Percentiles rank a stretch among this genome's conserved stretches.
These are phyloP conservation scores for Pestalotiopsis sp. DNA, from an alignment of 2,329 filamentous ascomycete species.

Conservation along the genomic window DNA sequence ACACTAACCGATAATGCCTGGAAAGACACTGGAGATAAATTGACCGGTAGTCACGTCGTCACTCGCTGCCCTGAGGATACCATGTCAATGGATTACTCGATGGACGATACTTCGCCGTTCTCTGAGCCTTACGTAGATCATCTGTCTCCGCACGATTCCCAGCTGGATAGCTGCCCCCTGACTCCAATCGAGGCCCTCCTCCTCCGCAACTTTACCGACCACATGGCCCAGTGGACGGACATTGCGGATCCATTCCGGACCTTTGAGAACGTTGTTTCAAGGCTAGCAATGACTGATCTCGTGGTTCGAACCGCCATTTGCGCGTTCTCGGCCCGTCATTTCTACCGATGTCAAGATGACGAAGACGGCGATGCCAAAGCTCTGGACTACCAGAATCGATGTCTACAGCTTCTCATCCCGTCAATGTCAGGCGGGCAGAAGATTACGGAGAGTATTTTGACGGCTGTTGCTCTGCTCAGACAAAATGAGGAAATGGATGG, in stretches of 20 bases:
- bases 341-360: background rate
- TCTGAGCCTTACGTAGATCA: background rate
- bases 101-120: constrained; percentile 3
- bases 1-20: background rate
- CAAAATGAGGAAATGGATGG: constrained; percentile 10
- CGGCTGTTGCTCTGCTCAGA: constrained; percentile 3
- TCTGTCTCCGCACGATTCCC: background rate
- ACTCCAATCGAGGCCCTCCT: constrained; percentile 1
- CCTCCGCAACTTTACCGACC: constrained; percentile 3
- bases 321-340: constrained; percentile 3
- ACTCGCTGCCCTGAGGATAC: background rate
- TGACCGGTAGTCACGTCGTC: background rate
- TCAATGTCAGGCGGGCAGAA: constrained; percentile 4
- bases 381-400: constrained; percentile 1
- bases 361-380: constrained; percentile 3
- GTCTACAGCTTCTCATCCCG: constrained; percentile 6
- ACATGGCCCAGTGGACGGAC: constrained; percentile 5
- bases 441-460: background rate
- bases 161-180: background rate
- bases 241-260: constrained; percentile 6
- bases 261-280: background rate
- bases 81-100: background rate
- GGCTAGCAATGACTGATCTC: background rate
- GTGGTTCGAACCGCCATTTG: constrained; percentile 3
- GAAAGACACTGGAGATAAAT: too few species aligned